Evolutionary conservation across 768 basidiomycete species (phyloP).

Genomic region (Naganishia randhawae): DNA sequence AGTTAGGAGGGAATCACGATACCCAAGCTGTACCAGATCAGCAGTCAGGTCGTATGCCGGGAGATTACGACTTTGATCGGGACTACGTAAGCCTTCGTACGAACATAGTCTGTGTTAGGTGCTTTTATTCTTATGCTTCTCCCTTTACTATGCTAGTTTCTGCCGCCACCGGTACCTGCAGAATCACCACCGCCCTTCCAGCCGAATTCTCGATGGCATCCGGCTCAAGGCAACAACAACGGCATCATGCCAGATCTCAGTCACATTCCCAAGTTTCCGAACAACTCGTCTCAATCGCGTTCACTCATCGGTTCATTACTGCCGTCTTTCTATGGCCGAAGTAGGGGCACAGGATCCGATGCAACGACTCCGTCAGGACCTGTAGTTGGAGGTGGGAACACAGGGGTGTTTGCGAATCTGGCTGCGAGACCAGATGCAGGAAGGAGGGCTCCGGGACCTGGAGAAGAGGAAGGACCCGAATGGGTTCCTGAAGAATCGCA

Average conservation of each 20-base stretch:
- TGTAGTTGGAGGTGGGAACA: conserved; percentile 58
- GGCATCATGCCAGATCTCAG: conserved; percentile 40
- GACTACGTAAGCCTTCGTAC: conserved; percentile 40
- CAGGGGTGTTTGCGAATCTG: conserved; percentile 93
- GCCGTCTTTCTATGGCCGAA: conserved; percentile 54
- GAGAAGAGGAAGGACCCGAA: conserved; percentile 54
- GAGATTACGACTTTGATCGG: conserved; percentile 49
- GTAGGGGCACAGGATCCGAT: conserved; percentile 7
- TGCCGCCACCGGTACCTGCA: conserved; percentile 35
- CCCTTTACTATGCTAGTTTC: conserved; percentile 33
- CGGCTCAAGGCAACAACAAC: conserved; percentile 48
- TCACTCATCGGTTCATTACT: conserved; percentile 56
- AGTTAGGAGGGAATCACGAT: not conserved
- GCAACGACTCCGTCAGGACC: conserved; percentile 24
- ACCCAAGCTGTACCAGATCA: not conserved
- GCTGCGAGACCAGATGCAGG: conserved; percentile 73
- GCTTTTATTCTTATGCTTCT: not conserved
- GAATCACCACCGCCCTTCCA: conserved; percentile 48
- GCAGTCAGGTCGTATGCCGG: conserved; percentile 36
- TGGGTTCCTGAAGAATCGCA: conserved; percentile 72
- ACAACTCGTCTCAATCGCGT: conserved; percentile 4
- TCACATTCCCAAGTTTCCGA: conserved; percentile 48
- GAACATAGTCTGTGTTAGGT: not conserved
- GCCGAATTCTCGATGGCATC: conserved; percentile 41
- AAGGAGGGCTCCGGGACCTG: conserved; percentile 29